Evolutionary conservation across 2,329 filamentous ascomycete species (phyloP), one percentile per base, ranked within the genome.

Genomic region (Alternaria gansuensis): DNA sequence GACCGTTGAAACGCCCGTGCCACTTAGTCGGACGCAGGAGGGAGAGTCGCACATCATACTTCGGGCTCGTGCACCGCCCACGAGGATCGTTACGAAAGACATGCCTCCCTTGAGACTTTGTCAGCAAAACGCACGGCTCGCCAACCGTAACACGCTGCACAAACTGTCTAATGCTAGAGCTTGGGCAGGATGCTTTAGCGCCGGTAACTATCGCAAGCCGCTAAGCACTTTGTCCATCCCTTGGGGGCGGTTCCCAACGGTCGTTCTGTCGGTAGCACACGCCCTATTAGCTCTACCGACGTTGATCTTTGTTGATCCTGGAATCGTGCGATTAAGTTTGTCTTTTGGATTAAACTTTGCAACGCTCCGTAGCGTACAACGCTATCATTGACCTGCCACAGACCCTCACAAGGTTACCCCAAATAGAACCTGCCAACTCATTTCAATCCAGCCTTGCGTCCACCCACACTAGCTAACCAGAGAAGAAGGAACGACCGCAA

Each of bases 171-270:
- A 43, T 46, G 34, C 33, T 8, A 43, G 51, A 54, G 55, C 58
- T 50, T 59, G 52, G 37, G 45, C 49, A 43, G 40, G 24, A 49
- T 54, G 28, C 36, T 40, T 52, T 64, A 66, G 64, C 53, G 62
- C 62, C 64, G 53, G 64, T 61, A 65, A 61, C 60, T 55, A 63
- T 58, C 37, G 49, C 26, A 46, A 41, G 53, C 61, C 61, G 58
- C 61, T 61, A 64, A 60, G 56, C 54, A 58, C 61, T 51, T 41
- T 59, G 49, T 57, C 55, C 52, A 52, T 59, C 51, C 57, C 52
- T 28, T 36, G n/a, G 34, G 51, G 36, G 43, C 53, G 55, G 50
- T 41, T 48, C 45, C 51, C 51, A 60, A 62, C 51, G 62, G 59
- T 54, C 59, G 57, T 59, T 56, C 59, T 54, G 36, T 54, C 57